Evolutionary conservation across 2,329 filamentous ascomycete species (phyloP), one percentile per base, ranked within the genome.

Genomic region (Endocalyx cinctus): DNA sequence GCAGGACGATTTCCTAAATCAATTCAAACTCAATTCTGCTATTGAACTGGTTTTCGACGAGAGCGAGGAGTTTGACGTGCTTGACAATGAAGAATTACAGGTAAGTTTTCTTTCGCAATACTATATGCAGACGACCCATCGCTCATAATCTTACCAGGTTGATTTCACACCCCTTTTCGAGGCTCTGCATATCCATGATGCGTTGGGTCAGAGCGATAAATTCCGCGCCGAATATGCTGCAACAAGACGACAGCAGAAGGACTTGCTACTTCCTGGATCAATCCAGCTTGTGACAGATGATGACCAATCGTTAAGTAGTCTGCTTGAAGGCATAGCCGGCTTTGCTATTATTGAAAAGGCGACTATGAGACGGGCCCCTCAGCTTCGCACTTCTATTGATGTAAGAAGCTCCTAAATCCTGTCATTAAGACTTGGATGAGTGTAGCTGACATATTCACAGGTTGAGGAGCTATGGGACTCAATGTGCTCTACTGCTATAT

Each of bases 401-500:
- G 89, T 90, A 59, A 60, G 77, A 54, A 11, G 8, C 20, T 8
- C 20, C 20, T 8, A 23, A n/a, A n/a, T n/a, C n/a, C n/a, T n/a
- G n/a, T n/a, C n/a, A n/a, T n/a, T n/a, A n/a, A n/a, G n/a, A n/a
- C n/a, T n/a, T n/a, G n/a, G n/a, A n/a, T n/a, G n/a, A n/a, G n/a
- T n/a, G n/a, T n/a, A n/a, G n/a, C n/a, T n/a, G n/a, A n/a, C n/a
- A 23, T 23, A n/a, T 8, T 8, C 20, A 23, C 20, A 89, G 84
- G 80, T 96, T n/a, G 92, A 98, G 54, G 92, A 97, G 60, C 68
- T 98, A 3, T 98, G 92, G 92, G 90, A 97, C 51, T 96, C 89
- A 0, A 92, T 97, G 86, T 97, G 90, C 54, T 86, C 89, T 52
- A 81, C 83, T 27, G 83, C 87, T 1, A 87, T 97, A 46, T 75